Percentiles rank a stretch among this genome's conserved stretches.
Conservation (phyloP, 345 rosid genomes). For the Aquilaria sinensis region DNA sequence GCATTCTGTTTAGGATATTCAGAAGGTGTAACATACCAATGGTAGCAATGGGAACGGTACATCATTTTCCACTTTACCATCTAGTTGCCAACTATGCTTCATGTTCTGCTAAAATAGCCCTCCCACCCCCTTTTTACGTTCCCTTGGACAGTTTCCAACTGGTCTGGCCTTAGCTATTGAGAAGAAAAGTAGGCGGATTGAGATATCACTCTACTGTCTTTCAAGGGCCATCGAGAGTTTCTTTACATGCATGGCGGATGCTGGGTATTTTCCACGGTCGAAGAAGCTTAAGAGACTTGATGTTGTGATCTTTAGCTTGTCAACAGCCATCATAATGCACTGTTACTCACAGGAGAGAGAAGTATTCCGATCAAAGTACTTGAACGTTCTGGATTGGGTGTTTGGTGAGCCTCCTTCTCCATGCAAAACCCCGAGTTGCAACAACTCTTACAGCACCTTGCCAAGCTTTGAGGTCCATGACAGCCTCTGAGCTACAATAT, state of each 20-base stretch:
- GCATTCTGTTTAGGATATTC: constrained; percentile 74
- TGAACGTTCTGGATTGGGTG: constrained; percentile 88
- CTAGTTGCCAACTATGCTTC: not conserved
- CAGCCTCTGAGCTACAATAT: too few relatives aligned
- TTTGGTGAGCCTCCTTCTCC: constrained; percentile 69
- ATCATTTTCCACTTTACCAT: not conserved
- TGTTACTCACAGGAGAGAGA: constrained; percentile 81
- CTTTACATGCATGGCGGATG: constrained; percentile 56
- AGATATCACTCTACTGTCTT: constrained; percentile 75
- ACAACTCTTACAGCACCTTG: constrained; percentile 4
- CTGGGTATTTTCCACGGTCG: constrained; percentile 48
- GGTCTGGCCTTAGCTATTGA: constrained; percentile 76
- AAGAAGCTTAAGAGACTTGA: constrained; percentile 61
- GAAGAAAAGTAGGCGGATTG: constrained; percentile 85
- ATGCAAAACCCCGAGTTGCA: constrained; percentile 41
- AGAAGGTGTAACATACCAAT: constrained; percentile 69
- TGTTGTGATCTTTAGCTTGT: constrained; percentile 67
- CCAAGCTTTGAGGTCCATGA: too few relatives aligned
- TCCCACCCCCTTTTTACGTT: not conserved
- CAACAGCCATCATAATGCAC: constrained; percentile 83
- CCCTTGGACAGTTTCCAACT: constrained; percentile 55
- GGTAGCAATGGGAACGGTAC: constrained; percentile 78
- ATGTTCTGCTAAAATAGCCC: not conserved
- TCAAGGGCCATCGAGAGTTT: constrained; percentile 83
- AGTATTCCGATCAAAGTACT: constrained; percentile 76